These are phyloP conservation scores for Podila clonocystis DNA, from an alignment of 192 early-diverging fungal genomes.

Conservation along the genomic window DNA sequence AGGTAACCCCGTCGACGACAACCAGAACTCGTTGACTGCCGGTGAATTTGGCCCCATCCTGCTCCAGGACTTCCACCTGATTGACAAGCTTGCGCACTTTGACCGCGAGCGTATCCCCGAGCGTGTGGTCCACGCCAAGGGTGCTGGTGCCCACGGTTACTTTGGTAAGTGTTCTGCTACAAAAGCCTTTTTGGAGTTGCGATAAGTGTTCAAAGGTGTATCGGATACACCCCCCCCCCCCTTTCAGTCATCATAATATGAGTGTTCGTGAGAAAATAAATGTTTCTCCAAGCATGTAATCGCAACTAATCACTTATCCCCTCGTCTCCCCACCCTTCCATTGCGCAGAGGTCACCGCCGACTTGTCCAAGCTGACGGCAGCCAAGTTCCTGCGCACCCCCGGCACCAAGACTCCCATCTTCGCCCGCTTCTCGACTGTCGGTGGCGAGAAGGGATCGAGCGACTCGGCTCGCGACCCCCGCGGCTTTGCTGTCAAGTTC, in stretches of 20 bases:
- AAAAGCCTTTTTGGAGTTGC: background rate
- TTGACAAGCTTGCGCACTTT: slow-evolving; percentile 84
- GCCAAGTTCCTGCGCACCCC: slow-evolving; percentile 69
- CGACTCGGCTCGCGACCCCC: slow-evolving; percentile 74
- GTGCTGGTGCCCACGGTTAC: slow-evolving; percentile 85
- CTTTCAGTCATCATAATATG: too few species aligned
- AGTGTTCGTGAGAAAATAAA: too few species aligned
- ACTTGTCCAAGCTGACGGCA: slow-evolving; percentile 60
- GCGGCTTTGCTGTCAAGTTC: slow-evolving; percentile 79
- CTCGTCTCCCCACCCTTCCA: slow-evolving; percentile 55
- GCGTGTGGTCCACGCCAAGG: slow-evolving; percentile 89
- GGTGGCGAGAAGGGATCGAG: slow-evolving; percentile 68
- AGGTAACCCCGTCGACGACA: slow-evolving; percentile 73
- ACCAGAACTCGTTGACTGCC: slow-evolving; percentile 71
- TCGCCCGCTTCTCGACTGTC: slow-evolving; percentile 75
- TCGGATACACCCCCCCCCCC: too few species aligned
- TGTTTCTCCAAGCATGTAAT: too few species aligned
- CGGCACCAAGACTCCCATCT: slow-evolving; percentile 74
- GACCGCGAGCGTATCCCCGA: slow-evolving; percentile 89
- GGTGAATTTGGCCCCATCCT: slow-evolving; percentile 67
- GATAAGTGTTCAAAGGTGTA: too few species aligned
- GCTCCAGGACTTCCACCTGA: slow-evolving; percentile 74
- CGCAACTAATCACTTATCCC: too few species aligned
- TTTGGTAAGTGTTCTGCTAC: slow-evolving; percentile 54
- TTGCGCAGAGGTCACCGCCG: slow-evolving; percentile 66